Conservation (phyloP, 2,329 filamentous ascomycete genomes). For the Fusarium sp. region DNA sequence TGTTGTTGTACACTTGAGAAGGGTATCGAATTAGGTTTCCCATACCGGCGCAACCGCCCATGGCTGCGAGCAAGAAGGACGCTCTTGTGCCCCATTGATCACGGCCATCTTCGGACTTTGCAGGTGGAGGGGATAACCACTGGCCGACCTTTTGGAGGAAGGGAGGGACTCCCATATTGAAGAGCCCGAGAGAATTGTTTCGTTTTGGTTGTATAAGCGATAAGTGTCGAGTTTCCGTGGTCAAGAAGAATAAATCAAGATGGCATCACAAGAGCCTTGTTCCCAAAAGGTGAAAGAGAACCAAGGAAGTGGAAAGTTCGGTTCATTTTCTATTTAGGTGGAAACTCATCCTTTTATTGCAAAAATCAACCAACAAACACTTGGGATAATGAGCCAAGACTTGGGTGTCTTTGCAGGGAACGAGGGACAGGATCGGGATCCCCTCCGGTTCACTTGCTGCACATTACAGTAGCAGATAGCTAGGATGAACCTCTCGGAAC, state of each 20-base stretch:
- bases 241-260: neutral
- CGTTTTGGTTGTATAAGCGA: neutral
- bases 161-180: conserved; percentile 32
- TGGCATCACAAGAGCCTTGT: neutral
- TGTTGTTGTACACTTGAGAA: conserved; percentile 69
- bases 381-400: conserved; percentile 17
- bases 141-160: conserved; percentile 48
- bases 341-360: conserved; percentile 31
- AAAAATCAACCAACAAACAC: neutral
- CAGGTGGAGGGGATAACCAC: conserved; percentile 52
- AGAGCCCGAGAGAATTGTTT: neutral
- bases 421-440: neutral
- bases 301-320: neutral
- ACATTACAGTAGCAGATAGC: neutral
- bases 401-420: neutral
- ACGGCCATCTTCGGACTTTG: conserved; percentile 54
- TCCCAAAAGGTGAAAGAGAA: neutral
- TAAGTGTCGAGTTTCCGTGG: neutral
- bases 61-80: conserved; percentile 66
- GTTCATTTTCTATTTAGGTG: neutral
- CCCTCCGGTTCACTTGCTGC: neutral
- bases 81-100: conserved; percentile 67
- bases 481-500: neutral
- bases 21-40: conserved; percentile 69
- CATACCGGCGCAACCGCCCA: conserved; percentile 69